A percentile compares a stretch with the other conserved stretches of the same genome.
phyloP scores from a whole-genome alignment of 108 stramenopile genomes.

The Poteriospumella lacustris region DNA sequence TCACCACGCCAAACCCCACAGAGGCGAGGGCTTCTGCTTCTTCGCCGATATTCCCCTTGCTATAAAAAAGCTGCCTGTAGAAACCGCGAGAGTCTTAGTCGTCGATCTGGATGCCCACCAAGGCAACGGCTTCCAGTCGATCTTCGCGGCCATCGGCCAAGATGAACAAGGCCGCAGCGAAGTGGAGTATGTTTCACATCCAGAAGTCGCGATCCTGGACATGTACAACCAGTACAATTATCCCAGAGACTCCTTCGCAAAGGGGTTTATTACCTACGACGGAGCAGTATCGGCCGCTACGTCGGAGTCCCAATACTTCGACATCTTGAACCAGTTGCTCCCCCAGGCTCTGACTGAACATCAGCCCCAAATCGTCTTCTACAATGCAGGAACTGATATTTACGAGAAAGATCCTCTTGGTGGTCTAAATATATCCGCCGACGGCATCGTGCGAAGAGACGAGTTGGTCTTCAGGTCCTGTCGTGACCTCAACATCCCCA shows the following conservation, averaged over 20 bases:
- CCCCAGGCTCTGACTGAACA: slow-evolving; percentile 45
- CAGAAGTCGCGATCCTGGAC: slow-evolving; percentile 62
- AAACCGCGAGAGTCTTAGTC: slow-evolving; percentile 57
- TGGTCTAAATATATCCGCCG: slow-evolving; percentile 54
- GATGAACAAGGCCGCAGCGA: no score
- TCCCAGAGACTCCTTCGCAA: slow-evolving; percentile 46
- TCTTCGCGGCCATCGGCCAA: slow-evolving; percentile 29
- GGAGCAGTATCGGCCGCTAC: slow-evolving; percentile 56
- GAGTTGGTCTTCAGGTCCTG: slow-evolving; percentile 56
- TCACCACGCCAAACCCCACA: slow-evolving; percentile 61
- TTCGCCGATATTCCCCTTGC: slow-evolving; percentile 70
- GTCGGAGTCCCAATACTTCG: slow-evolving; percentile 58
- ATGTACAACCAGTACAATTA: slow-evolving; percentile 69
- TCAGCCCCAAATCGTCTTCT: slow-evolving; percentile 66
- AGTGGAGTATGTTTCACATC: no score
- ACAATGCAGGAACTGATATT: slow-evolving; percentile 73
- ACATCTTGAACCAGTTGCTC: slow-evolving; percentile 31
- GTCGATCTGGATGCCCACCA: slow-evolving; percentile 81
- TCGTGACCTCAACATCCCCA: slow-evolving; percentile 53
- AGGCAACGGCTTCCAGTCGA: slow-evolving; percentile 63
- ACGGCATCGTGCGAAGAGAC: slow-evolving; percentile 63
- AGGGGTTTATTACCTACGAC: slow-evolving; percentile 59
- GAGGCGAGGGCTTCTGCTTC: slow-evolving; percentile 70
- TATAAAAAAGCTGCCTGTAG: slow-evolving; percentile 52
- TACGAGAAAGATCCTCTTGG: slow-evolving; percentile 63